These are phyloP conservation scores for Phytophthora boehmeriae DNA, from an alignment of 352 stramenopile genomes.

Conservation along the genomic window DNA sequence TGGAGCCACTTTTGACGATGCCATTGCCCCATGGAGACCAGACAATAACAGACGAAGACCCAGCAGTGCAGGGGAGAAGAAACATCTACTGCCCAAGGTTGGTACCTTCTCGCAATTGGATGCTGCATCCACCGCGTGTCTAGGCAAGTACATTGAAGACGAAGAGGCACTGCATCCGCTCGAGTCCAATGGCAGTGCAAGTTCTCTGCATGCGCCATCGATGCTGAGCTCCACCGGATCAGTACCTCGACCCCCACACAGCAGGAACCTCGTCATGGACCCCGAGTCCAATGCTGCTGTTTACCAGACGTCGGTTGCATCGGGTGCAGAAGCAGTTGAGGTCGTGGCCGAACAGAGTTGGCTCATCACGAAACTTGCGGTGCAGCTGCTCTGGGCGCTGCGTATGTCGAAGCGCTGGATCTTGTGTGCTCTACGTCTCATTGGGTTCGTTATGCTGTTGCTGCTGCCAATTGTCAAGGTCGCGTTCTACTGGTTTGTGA, in stretches of 20 bases:
- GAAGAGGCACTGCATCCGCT: conserved; percentile 36
- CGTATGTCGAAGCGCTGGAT: conserved; percentile 78
- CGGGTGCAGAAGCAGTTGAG: conserved; percentile 53
- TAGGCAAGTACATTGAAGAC: conserved; percentile 43
- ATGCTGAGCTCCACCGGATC: conserved; percentile 29
- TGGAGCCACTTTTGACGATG: conserved; percentile 8
- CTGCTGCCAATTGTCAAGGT: conserved; percentile 61
- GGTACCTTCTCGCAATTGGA: conserved; percentile 46
- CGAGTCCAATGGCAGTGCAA: conserved; percentile 16
- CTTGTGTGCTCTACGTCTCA: conserved; percentile 62
- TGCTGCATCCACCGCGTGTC: conserved; percentile 29
- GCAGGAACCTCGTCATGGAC: conserved; percentile 54
- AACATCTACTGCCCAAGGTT: conserved; percentile 43
- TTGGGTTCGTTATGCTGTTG: conserved; percentile 67
- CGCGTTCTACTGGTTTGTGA: conserved; percentile 60
- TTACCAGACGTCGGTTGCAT: conserved; percentile 54
- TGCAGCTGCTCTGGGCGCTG: conserved; percentile 73
- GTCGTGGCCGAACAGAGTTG: conserved; percentile 74
- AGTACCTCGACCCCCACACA: conserved; percentile 36
- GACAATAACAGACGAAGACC: conserved; percentile 17
- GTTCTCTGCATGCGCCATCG: conserved; percentile 23
- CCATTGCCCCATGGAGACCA: conserved; percentile 22
- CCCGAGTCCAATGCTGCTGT: conserved; percentile 46
- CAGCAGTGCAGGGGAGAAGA: conserved; percentile 14
- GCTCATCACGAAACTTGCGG: conserved; percentile 71